phyloP scores from a whole-genome alignment of 441 rosid genomes.

The Adansonia madagascariensis region DNA sequence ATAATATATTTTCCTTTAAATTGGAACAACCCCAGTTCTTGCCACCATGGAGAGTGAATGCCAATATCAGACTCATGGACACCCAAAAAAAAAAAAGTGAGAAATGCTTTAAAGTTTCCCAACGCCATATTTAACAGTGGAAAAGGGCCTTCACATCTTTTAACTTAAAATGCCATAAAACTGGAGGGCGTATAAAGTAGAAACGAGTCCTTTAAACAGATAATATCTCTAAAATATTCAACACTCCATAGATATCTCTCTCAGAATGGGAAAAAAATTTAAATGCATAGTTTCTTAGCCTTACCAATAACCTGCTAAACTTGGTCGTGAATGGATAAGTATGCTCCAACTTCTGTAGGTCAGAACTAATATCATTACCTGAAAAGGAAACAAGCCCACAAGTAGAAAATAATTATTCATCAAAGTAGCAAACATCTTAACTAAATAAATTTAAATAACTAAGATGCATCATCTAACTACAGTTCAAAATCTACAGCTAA shows the following conservation, averaged over 20 bases:
- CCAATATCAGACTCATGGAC: neutral
- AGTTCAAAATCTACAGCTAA: conserved; percentile 1
- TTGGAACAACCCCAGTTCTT: neutral
- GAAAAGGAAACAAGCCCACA: conserved; percentile 36
- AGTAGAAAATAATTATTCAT: conserved; percentile 10
- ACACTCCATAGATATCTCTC: conserved; percentile 2
- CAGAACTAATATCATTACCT: conserved; percentile 47
- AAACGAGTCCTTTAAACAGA: neutral
- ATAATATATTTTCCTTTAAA: neutral
- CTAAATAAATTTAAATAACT: neutral
- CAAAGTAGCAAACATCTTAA: neutral
- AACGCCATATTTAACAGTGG: conserved; percentile 1
- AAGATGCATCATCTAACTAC: conserved; percentile 17
- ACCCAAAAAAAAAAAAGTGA: neutral
- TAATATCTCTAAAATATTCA: neutral
- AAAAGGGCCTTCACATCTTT: neutral
- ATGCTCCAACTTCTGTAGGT: conserved; percentile 48
- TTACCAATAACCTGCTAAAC: conserved; percentile 83
- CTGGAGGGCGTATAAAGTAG: neutral
- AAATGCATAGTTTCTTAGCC: conserved; percentile 28
- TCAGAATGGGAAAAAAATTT: neutral
- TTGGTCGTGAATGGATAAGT: conserved; percentile 55
- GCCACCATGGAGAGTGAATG: neutral
- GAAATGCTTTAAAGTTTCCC: neutral
- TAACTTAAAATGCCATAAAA: neutral